phyloP scores from a whole-genome alignment of 2,329 filamentous ascomycete species.

The Orbilia oligospora region DNA sequence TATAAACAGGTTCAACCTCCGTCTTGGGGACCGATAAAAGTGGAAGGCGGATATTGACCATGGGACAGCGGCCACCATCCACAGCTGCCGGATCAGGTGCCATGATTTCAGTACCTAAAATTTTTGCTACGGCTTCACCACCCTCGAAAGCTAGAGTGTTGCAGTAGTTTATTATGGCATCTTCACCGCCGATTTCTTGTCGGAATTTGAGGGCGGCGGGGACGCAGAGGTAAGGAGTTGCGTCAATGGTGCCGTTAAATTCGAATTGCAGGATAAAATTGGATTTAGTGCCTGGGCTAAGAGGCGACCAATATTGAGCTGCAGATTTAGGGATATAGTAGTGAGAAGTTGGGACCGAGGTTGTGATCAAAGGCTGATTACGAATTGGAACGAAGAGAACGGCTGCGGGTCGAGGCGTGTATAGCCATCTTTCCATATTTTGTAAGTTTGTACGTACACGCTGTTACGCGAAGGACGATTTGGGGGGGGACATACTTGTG shows the following conservation, averaged over 20 bases:
- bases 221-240: conserved; percentile 79
- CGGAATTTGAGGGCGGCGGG: conserved; percentile 81
- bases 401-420: conserved; percentile 82
- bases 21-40: conserved; percentile 35
- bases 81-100: conserved; percentile 28
- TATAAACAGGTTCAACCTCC: conserved; percentile 55
- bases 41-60: conserved; percentile 54
- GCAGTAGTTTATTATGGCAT: conserved; percentile 76
- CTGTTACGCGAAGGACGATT: background rate
- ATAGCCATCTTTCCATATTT: conserved; percentile 76
- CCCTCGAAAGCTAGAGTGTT: conserved; percentile 76
- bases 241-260: conserved; percentile 82
- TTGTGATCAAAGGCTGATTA: conserved; percentile 82
- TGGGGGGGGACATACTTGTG: conserved; percentile 74
- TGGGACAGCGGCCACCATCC: conserved; percentile 42
- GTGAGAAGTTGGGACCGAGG: conserved; percentile 83
- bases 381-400: conserved; percentile 82
- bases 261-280: conserved; percentile 74
- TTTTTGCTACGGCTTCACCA: conserved; percentile 73
- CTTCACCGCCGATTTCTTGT: conserved; percentile 78
- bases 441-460: conserved; percentile 40
- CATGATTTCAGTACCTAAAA: conserved; percentile 79
- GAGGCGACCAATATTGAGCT: conserved; percentile 64
- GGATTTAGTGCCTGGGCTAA: conserved; percentile 72
- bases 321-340: conserved; percentile 74